A percentile compares a stretch with the other conserved stretches of the same genome.
phyloP scores from a whole-genome alignment of 2,329 filamentous ascomycete species.

The Diplodia mutila region DNA sequence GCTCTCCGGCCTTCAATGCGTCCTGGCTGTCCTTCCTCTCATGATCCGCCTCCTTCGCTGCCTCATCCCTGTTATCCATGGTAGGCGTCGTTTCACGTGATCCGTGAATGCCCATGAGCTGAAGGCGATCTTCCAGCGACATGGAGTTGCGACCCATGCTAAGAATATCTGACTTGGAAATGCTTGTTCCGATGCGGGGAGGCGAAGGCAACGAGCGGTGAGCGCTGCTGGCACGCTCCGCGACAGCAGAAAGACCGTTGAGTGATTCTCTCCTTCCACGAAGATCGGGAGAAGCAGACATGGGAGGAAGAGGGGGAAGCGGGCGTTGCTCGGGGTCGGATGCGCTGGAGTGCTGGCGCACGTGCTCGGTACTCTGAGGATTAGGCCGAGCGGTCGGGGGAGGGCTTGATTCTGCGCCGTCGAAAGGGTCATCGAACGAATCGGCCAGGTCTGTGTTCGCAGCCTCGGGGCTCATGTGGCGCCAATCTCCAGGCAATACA shows the following conservation, averaged over 20 bases:
- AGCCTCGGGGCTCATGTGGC: slow-evolving; percentile 70
- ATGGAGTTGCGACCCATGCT: slow-evolving; percentile 74
- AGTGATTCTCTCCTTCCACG: slow-evolving; percentile 60
- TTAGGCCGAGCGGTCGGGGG: slow-evolving; percentile 5
- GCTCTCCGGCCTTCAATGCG: slow-evolving; percentile 41
- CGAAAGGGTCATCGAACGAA: slow-evolving; percentile 67
- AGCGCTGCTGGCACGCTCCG: slow-evolving; percentile 70
- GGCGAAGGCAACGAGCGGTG: slow-evolving; percentile 74
- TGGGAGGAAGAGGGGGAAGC: slow-evolving; percentile 80
- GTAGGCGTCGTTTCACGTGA: slow-evolving; percentile 43
- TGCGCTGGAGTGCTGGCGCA: slow-evolving; percentile 70
- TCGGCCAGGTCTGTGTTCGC: slow-evolving; percentile 59
- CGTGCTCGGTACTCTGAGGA: background rate
- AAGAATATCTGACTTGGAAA: slow-evolving; percentile 77
- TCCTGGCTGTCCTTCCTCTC: slow-evolving; percentile 32
- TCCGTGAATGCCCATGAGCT: slow-evolving; percentile 82
- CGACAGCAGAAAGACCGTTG: slow-evolving; percentile 67
- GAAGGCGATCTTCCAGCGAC: slow-evolving; percentile 82
- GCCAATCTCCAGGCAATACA: slow-evolving; percentile 96
- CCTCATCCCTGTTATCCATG: slow-evolving; percentile 33
- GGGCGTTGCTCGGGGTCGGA: slow-evolving; percentile 84
- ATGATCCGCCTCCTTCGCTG: background rate
- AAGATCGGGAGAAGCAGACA: slow-evolving; percentile 58
- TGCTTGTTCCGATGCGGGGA: slow-evolving; percentile 63
- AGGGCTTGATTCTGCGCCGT: slow-evolving; percentile 48